phyloP scores from a whole-genome alignment of 306 rosid genomes.

The Clitoria ternatea region DNA sequence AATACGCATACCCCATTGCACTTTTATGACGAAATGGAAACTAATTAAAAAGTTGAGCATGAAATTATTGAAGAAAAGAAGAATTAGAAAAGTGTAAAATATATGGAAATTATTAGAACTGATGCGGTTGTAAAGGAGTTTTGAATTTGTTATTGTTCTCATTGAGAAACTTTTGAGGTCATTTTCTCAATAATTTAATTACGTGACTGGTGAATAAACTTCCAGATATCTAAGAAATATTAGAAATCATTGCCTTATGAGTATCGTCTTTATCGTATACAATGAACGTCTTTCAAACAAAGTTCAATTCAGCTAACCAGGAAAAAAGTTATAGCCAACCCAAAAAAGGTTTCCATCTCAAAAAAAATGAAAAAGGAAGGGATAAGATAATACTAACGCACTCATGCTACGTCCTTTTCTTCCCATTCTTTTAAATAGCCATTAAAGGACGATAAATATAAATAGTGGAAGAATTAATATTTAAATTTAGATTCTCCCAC shows the following conservation, averaged over 20 bases:
- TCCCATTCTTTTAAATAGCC: too few relatives aligned
- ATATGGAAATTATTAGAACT: background rate
- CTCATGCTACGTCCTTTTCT: background rate
- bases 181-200: conserved; percentile 19
- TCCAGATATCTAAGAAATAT: background rate
- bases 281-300: background rate
- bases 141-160: background rate
- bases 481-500: too few relatives aligned
- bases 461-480: too few relatives aligned
- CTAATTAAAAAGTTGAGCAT: background rate
- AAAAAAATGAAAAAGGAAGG: background rate
- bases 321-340: background rate
- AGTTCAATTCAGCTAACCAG: too few relatives aligned
- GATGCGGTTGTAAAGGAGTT: conserved; percentile 5
- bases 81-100: background rate
- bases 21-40: background rate
- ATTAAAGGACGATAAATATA: too few relatives aligned
- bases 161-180: background rate
- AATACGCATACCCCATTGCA: too few relatives aligned
- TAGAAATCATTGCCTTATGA: background rate
- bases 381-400: conserved; percentile 4
- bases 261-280: background rate
- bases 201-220: background rate
- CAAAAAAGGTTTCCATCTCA: conserved; percentile 20
- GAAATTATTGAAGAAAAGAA: background rate